Evolutionary conservation across 805 yeast genomes (phyloP).

Genomic region (Saccharomycopsis sp.): DNA sequence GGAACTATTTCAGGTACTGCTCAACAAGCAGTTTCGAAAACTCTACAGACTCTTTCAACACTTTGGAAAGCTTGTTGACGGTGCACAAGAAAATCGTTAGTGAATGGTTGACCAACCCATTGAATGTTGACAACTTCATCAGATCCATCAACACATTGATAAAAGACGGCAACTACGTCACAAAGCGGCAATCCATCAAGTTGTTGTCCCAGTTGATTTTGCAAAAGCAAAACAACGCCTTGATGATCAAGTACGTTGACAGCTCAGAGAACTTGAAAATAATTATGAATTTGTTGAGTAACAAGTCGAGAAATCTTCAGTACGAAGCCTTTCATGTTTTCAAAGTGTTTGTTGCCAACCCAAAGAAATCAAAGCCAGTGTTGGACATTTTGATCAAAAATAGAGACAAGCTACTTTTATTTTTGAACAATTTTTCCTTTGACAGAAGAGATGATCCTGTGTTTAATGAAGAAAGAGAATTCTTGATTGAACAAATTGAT

Average conservation of each 20-base stretch:
- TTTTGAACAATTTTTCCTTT: slow-evolving; percentile 55
- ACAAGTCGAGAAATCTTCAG: slow-evolving; percentile 82
- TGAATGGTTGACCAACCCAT: slow-evolving; percentile 49
- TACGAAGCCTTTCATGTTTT: slow-evolving; percentile 87
- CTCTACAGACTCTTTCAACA: slow-evolving; percentile 82
- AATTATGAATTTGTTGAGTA: slow-evolving; percentile 78
- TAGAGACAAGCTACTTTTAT: slow-evolving; percentile 62
- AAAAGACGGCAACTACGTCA: slow-evolving; percentile 75
- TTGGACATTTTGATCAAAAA: slow-evolving; percentile 78
- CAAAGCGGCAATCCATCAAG: slow-evolving; percentile 82
- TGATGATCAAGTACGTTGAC: slow-evolving; percentile 71
- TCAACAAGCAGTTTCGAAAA: slow-evolving; percentile 74
- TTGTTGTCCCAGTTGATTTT: slow-evolving; percentile 64
- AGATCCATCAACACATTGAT: slow-evolving; percentile 58
- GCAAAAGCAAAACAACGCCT: slow-evolving; percentile 56
- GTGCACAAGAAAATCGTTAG: slow-evolving; percentile 59
- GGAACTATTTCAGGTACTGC: slow-evolving; percentile 79
- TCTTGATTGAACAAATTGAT: slow-evolving; percentile 66
- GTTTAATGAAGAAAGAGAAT: slow-evolving; percentile 72
- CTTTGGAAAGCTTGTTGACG: slow-evolving; percentile 61
- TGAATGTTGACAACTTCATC: slow-evolving; percentile 51
- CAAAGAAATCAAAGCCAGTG: slow-evolving; percentile 73
- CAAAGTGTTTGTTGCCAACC: slow-evolving; percentile 94
- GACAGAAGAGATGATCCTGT: slow-evolving; percentile 53
- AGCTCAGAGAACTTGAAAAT: slow-evolving; percentile 76